A percentile compares a stretch with the other conserved stretches of the same genome.
phyloP scores from a whole-genome alignment of 352 stramenopile species.

The Phytophthora agathidicida region DNA sequence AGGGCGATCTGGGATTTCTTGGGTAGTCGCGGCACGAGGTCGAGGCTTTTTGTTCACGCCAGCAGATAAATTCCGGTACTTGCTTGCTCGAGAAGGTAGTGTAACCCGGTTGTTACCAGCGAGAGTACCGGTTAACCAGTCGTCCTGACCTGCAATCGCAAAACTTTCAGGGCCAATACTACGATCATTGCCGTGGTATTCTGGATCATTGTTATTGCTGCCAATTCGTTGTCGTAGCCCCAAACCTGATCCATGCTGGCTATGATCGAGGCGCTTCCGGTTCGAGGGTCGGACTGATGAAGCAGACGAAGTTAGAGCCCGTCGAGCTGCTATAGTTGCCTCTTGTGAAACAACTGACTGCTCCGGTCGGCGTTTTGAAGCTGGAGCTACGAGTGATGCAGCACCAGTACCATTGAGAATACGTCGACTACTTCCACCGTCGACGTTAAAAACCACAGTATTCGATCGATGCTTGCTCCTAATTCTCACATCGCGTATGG shows the following conservation, averaged over 20 bases:
- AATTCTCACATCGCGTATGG: background rate
- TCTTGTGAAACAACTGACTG: constrained; percentile 2
- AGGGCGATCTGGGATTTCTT: constrained; percentile 45
- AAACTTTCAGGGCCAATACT: constrained; percentile 8
- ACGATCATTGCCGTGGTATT: constrained; percentile 8
- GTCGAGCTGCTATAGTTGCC: constrained; percentile 3
- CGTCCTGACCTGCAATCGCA: constrained; percentile 2
- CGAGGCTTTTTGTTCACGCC: constrained; percentile 31
- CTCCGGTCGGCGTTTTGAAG: background rate
- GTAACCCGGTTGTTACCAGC: constrained; percentile 5
- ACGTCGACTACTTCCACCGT: constrained; percentile 15
- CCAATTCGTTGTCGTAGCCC: too few species aligned
- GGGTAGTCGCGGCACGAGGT: background rate
- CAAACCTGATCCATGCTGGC: background rate
- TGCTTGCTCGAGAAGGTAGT: constrained; percentile 33
- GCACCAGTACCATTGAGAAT: constrained; percentile 1
- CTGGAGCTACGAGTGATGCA: background rate
- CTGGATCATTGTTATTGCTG: constrained; percentile 20
- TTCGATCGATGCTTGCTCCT: constrained; percentile 4
- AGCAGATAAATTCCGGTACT: constrained; percentile 35
- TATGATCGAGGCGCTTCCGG: constrained; percentile 23
- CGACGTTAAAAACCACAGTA: background rate
- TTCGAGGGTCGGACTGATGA: constrained; percentile 54
- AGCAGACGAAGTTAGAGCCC: constrained; percentile 48
- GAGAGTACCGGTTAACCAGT: constrained; percentile 7